A percentile compares a stretch with the other conserved stretches of the same genome.
phyloP scores from a whole-genome alignment of 768 basidiomycete species.

The Agaricus blazei region DNA sequence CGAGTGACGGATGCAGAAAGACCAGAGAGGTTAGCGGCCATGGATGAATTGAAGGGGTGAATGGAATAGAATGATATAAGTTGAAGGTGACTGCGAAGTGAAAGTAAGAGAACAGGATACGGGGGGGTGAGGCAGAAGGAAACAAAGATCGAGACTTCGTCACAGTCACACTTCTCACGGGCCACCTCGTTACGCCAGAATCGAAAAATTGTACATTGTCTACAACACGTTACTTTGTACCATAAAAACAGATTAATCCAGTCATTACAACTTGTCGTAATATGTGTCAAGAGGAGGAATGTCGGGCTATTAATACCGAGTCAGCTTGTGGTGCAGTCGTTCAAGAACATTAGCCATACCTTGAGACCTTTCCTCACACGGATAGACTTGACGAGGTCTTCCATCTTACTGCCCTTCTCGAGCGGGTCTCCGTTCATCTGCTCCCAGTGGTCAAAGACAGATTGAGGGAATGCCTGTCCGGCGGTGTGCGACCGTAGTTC shows the following conservation, averaged over 20 bases:
- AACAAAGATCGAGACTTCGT: slow-evolving; percentile 7
- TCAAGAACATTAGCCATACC: slow-evolving; percentile 30
- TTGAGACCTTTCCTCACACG: slow-evolving; percentile 95
- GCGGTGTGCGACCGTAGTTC: slow-evolving; percentile 88
- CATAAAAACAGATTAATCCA: not conserved
- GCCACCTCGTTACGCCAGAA: not conserved
- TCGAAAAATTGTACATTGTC: slow-evolving; percentile 14
- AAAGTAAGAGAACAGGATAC: slow-evolving; percentile 16
- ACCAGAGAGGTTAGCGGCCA: slow-evolving; percentile 72
- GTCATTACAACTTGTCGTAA: slow-evolving; percentile 83
- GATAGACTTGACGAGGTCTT: slow-evolving; percentile 77
- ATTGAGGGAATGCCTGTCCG: slow-evolving; percentile 98
- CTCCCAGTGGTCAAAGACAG: slow-evolving; percentile 93
- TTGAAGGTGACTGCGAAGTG: slow-evolving; percentile 7
- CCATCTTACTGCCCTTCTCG: slow-evolving; percentile 90
- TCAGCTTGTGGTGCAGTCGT: not conserved
- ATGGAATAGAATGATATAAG: slow-evolving; percentile 11
- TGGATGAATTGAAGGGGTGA: slow-evolving; percentile 22
- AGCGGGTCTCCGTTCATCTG: slow-evolving; percentile 75
- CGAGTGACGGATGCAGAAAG: slow-evolving; percentile 95
- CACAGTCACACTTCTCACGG: slow-evolving; percentile 10
- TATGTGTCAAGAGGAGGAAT: slow-evolving; percentile 84
- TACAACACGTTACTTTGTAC: slow-evolving; percentile 14
- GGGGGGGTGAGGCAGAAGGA: slow-evolving; percentile 9
- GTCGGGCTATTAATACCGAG: slow-evolving; percentile 53